Conservation (phyloP, 164 flowering plant genomes). For the Cinnamomum chago region DNA sequence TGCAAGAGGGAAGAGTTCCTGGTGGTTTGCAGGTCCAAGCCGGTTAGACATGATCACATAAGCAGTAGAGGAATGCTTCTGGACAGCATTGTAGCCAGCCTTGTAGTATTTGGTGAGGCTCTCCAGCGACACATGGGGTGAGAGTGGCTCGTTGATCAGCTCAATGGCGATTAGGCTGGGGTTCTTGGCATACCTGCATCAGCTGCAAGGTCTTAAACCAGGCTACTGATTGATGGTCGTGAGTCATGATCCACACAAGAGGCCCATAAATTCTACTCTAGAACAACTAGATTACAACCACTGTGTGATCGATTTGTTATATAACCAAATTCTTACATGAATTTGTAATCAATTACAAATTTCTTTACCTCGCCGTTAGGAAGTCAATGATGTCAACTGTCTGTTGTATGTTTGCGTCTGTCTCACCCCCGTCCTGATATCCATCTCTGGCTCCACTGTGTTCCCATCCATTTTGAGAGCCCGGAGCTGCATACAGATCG, state of each 20-base stretch:
- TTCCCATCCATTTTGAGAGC: conserved; percentile 63
- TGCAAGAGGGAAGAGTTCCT: conserved; percentile 54
- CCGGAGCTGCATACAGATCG: conserved; percentile 68
- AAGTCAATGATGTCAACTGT: conserved; percentile 62
- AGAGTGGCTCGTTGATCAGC: conserved; percentile 61
- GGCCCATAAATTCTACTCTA: too few relatives aligned
- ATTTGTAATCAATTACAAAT: too few relatives aligned
- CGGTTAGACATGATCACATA: conserved; percentile 51
- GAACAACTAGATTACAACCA: too few relatives aligned
- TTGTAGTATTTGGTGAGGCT: conserved; percentile 45
- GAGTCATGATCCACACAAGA: too few relatives aligned
- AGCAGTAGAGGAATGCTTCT: conserved; percentile 42
- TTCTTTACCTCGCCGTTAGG: conserved; percentile 47
- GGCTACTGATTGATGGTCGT: too few relatives aligned
- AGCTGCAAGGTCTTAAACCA: too few relatives aligned
- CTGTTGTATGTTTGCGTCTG: conserved; percentile 45
- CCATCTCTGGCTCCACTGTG: conserved; percentile 67
- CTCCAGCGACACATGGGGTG: conserved; percentile 46
- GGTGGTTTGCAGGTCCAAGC: conserved; percentile 30
- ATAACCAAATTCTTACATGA: too few relatives aligned
- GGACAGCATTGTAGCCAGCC: conserved; percentile 53
- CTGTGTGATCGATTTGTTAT: too few relatives aligned
- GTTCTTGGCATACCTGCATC: conserved; percentile 41
- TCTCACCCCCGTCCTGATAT: conserved; percentile 50
- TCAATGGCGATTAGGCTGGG: conserved; percentile 60